A percentile compares a stretch with the other conserved stretches of the same genome.
phyloP scores from a whole-genome alignment of 208 protist species.

The Acanthamoeba lenticulata region DNA sequence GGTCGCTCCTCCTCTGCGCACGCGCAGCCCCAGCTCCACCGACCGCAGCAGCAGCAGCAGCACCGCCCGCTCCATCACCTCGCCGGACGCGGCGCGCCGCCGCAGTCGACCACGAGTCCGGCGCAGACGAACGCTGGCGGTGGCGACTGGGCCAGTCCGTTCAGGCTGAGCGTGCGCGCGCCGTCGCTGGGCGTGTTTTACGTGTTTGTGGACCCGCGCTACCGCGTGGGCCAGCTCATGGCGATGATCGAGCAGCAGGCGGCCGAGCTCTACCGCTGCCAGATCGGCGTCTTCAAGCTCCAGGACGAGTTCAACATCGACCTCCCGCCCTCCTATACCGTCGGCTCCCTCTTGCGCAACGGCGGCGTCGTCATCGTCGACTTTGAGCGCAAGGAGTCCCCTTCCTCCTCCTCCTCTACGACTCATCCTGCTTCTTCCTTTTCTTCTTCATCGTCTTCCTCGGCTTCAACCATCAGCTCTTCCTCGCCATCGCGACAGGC shows the following conservation, averaged over 20 bases:
- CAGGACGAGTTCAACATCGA: slow-evolving; percentile 47
- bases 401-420: not conserved
- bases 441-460: not conserved
- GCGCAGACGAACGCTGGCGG: not conserved
- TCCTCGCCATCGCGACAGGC: too few species aligned
- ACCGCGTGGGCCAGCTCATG: not conserved
- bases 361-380: not conserved
- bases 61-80: too few species aligned
- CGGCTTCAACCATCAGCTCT: not conserved
- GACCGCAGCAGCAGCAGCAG: too few species aligned
- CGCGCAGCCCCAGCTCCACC: too few species aligned
- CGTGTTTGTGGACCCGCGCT: not conserved
- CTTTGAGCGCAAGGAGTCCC: not conserved
- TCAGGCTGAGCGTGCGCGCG: not conserved
- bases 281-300: not conserved
- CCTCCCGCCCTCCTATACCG: slow-evolving; percentile 33
- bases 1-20: too few species aligned
- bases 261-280: not conserved
- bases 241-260: slow-evolving; percentile 17
- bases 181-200: slow-evolving; percentile 19
- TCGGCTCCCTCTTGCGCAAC: not conserved
- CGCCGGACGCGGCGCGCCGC: not conserved
- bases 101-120: not conserved
- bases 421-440: not conserved
- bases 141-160: not conserved